Base-by-base conservation (phyloP, 2,329 filamentous ascomycete species). In the Sclerotinia glacialis region DNA sequence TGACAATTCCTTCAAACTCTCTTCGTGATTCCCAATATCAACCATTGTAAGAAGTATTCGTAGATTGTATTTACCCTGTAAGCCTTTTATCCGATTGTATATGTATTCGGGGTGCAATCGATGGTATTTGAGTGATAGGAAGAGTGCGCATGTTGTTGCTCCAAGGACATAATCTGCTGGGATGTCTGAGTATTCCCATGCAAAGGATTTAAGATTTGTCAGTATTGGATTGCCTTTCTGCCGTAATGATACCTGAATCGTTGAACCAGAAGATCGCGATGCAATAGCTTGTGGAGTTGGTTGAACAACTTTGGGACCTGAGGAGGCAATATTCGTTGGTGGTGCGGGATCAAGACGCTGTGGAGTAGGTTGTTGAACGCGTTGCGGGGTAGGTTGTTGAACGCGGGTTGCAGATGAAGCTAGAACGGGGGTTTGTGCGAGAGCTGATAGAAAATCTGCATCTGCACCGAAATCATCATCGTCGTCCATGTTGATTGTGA, bases 101-200 rank as follows among this genome's bases (percentile, higher is more conserved):
- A 99, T 92, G 81, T 99, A 99, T 79, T 99, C 95, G 0, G 95
- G 95, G 76, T 99, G 95, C 63, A 99, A 84, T 37, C 94, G 92
- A 78, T 99, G 95, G 78, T 99, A 99, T 78, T 98, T 99, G 65
- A 99, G 85, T 58, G 92, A 96, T 52, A 99, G 82, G 76, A 98
- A 99, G 6, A 99, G 83, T 0, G 92, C 93, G 74, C 94, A 97
- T 8, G 93, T 96, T 0, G 93, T 96, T 52, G 85, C 77, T 0
- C 95, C 94, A 58, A 98, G 82, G 11, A 94, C 89, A 77, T 96
- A 99, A 79, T 99, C 95, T 42, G 94, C 92, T 1, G 90, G 89
- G n/a, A 97, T 97, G 75, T 98, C 94, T 69, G 92, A 93, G 78
- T 97, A 98, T 78, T 99, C 95, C 95, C 95, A 99, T 0, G 93